Evolutionary conservation across 2,329 filamentous ascomycete genomes (phyloP), one percentile per base, ranked within the genome.

Genomic region (Harringtonia aguacate): DNA sequence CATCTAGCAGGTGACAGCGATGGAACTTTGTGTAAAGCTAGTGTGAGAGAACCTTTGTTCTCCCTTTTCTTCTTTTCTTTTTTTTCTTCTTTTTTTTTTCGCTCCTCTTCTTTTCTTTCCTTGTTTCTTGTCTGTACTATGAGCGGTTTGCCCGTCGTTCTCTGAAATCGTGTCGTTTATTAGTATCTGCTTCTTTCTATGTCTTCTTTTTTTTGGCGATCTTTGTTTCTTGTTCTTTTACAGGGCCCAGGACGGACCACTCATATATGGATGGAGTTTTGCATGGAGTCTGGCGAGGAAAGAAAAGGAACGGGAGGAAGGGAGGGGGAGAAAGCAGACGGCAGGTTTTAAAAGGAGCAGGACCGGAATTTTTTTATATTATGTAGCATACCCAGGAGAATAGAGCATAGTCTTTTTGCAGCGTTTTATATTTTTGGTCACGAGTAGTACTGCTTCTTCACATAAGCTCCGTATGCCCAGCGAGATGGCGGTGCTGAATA

Each of bases 271-370:
- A 4, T 9, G 21, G 30, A n/a, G n/a, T 13, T 35, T 36, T 35
- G 22, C 38, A 24, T 38, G 38, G 43, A 28, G 34, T 38, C 22
- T 41, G 37, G 43, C 30, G 41, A 44, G 15, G 36, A 17, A 28
- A 38, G 21, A 27, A 9, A 24, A 34, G 31, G 31, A 13, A 34
- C 14, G 17, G 15, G 14, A 8, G 15, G 6, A 15, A 14, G 31
- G 30, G 35, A 21, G 33, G 36, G 24, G 22, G 27, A 13, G 17
- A 22, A 28, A 18, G 33, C 18, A 24, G 20, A 22, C 8, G n/a
- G n/a, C 21, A 41, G 30, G 30, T 8, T 17, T 20, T 14, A 29
- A 43, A 27, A 18, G 17, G n/a, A n/a, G n/a, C n/a, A n/a, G n/a
- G n/a, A n/a, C n/a, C n/a, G n/a, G n/a, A n/a, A n/a, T n/a, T n/a